Conservation (phyloP, 2,329 filamentous ascomycete genomes). For the Endocalyx cinctus region DNA sequence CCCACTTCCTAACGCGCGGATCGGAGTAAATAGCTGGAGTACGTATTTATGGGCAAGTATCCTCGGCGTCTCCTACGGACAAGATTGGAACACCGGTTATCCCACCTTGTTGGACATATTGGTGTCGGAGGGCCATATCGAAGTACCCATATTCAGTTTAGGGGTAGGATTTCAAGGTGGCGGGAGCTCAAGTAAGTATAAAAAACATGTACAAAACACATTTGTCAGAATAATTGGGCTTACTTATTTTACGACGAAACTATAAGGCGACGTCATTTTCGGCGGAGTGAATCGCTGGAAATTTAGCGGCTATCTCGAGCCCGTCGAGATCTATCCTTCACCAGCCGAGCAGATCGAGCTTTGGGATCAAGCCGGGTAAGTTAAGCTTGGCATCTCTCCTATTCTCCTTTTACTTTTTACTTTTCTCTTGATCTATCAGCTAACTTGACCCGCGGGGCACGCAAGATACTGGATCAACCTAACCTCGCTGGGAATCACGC, state of each 20-base stretch:
- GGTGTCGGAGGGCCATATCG: conserved; percentile 27
- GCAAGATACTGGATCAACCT: conserved; percentile 34
- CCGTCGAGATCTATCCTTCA: conserved; percentile 30
- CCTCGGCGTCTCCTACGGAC: conserved; percentile 31
- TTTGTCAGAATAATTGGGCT: too few species aligned
- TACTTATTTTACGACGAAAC: background rate
- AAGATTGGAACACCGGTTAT: conserved; percentile 30
- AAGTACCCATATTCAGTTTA: conserved; percentile 32
- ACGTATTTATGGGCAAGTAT: conserved; percentile 33
- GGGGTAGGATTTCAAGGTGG: conserved; percentile 29
- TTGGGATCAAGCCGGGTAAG: conserved; percentile 29
- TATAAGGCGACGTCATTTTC: conserved; percentile 35
- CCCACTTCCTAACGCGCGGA: conserved; percentile 26
- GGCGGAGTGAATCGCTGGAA: conserved; percentile 43
- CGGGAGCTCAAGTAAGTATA: conserved; percentile 23
- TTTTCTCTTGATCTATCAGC: conserved; percentile 1
- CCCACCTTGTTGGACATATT: conserved; percentile 30
- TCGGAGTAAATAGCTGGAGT: conserved; percentile 31
- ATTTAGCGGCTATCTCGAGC: conserved; percentile 32
- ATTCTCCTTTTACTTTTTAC: background rate
- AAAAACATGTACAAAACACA: background rate
- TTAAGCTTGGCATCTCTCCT: background rate
- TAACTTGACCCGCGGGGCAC: too few species aligned
- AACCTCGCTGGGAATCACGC: conserved; percentile 30
- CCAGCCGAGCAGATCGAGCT: conserved; percentile 27